Evolutionary conservation across 2,329 filamentous ascomycete genomes (phyloP), one percentile per base, ranked within the genome.

Genomic region (Ophiostoma ips): DNA sequence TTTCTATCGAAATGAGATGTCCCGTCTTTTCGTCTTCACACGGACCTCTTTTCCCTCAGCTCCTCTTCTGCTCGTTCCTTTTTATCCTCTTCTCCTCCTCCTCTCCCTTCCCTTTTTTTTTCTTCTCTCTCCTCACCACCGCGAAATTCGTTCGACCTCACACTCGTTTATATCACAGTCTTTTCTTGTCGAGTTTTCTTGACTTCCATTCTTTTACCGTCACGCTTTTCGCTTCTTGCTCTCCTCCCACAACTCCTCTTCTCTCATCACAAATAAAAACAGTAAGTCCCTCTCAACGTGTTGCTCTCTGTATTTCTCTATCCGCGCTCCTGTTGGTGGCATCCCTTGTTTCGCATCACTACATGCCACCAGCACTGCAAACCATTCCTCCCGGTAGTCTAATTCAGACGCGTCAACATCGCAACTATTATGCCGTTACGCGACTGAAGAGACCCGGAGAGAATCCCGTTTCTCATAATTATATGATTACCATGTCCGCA

Each of bases 111-210:
- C 16, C 19, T 16, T 31, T 37, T 19, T 21, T 35, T n/a, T 30
- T 15, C 18, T 30, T 44, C 30, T 16, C 15, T 43, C 21, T 31
- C 21, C 34, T 45, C n/a, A 19, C 44, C 37, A 40, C 16, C 38
- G 33, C 44, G 33, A 46, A 46, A 46, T 34, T 34, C 28, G 43
- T 45, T 50, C 49, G 36, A 46, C 46, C 36, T 21, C 48, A 52
- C 51, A 48, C 30, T 52, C 51, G 40, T 48, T 53, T 50, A 40
- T 48, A 28, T 47, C 37, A 35, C 46, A 40, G 33, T 52, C 38
- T 37, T 45, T 15, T 47, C 48, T 52, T 21, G 48, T 53, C 49
- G 34, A 51, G 35, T 43, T 28, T 41, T 47, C 46, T 46, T 38
- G 48, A 45, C 48, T 36, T 50, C 31, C 52, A 49, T 31, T 45